Evolutionary conservation across 2,329 filamentous ascomycete species (phyloP).

Genomic region (Periglandula ipomoeae): DNA sequence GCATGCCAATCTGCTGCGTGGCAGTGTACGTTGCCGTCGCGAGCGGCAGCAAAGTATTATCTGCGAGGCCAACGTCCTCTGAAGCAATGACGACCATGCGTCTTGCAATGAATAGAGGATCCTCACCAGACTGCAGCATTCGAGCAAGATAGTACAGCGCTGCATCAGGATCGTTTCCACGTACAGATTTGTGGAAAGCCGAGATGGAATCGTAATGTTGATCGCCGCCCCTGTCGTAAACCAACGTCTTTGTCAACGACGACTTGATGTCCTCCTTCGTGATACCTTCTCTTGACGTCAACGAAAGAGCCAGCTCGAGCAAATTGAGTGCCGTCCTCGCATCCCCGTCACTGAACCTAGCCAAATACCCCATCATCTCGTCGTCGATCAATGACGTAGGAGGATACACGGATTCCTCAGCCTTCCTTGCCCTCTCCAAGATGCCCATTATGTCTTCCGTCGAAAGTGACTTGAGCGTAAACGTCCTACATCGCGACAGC

Average conservation of each 20-base stretch:
- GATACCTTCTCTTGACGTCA: conserved; percentile 48
- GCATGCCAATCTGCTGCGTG: conserved; percentile 88
- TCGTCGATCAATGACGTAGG: conserved; percentile 58
- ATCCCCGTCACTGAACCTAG: conserved; percentile 83
- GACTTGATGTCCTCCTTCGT: conserved; percentile 72
- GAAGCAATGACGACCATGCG: conserved; percentile 91
- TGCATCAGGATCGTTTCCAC: conserved; percentile 78
- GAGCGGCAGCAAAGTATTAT: conserved; percentile 72
- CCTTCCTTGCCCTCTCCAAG: conserved; percentile 61
- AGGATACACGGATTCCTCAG: conserved; percentile 40
- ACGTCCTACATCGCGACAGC: conserved; percentile 81
- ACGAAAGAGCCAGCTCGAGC: conserved; percentile 76
- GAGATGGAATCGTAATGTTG: conserved; percentile 98
- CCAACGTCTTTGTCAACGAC: conserved; percentile 79
- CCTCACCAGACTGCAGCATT: conserved; percentile 93
- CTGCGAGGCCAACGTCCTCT: conserved; percentile 86
- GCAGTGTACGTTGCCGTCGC: conserved; percentile 82
- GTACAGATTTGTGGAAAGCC: conserved; percentile 91
- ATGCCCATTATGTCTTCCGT: conserved; percentile 66
- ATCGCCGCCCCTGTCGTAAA: conserved; percentile 91
- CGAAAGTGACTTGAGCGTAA: conserved; percentile 70
- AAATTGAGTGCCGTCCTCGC: conserved; percentile 88
- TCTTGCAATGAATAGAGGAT: conserved; percentile 83
- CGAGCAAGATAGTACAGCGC: conserved; percentile 89
- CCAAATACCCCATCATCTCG: conserved; percentile 71